Evolutionary conservation across 2,329 filamentous ascomycete species (phyloP).

Genomic region (Plectosphaerella cucumerina): DNA sequence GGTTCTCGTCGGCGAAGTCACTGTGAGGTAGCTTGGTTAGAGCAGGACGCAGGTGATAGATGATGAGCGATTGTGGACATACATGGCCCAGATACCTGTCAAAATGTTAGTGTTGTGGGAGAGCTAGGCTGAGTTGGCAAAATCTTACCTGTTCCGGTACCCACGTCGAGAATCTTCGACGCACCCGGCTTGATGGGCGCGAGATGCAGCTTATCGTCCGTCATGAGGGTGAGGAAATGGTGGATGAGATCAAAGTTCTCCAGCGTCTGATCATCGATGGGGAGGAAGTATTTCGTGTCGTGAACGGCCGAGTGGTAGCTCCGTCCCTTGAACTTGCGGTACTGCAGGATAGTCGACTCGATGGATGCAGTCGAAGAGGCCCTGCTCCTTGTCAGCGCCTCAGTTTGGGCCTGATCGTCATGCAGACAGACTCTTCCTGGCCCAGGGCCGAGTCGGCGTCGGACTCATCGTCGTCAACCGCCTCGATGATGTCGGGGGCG

Average conservation of each 20-base stretch:
- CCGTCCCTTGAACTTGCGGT: conserved; percentile 24
- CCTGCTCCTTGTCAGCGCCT: neutral
- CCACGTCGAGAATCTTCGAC: conserved; percentile 13
- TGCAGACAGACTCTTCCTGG: too few relatives aligned
- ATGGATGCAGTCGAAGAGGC: conserved; percentile 19
- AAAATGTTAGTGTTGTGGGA: neutral
- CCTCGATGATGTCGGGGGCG: too few relatives aligned
- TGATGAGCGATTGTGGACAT: neutral
- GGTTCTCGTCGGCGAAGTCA: conserved; percentile 9
- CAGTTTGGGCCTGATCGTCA: too few relatives aligned
- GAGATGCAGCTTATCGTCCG: conserved; percentile 17
- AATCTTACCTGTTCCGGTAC: conserved; percentile 11
- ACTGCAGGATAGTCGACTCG: conserved; percentile 22
- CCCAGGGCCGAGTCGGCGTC: too few relatives aligned
- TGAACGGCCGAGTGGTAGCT: conserved; percentile 24
- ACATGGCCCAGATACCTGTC: conserved; percentile 2
- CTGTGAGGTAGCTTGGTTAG: neutral
- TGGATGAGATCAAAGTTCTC: conserved; percentile 26
- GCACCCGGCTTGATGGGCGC: conserved; percentile 1
- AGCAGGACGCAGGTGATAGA: too few relatives aligned
- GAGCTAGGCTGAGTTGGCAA: neutral
- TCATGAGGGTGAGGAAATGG: conserved; percentile 16
- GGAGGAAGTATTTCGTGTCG: conserved; percentile 23
- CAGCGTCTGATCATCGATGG: conserved; percentile 25
- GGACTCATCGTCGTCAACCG: too few relatives aligned